These are phyloP conservation scores for Mycena crocata DNA, from an alignment of 768 basidiomycete species.

Conservation along the genomic window DNA sequence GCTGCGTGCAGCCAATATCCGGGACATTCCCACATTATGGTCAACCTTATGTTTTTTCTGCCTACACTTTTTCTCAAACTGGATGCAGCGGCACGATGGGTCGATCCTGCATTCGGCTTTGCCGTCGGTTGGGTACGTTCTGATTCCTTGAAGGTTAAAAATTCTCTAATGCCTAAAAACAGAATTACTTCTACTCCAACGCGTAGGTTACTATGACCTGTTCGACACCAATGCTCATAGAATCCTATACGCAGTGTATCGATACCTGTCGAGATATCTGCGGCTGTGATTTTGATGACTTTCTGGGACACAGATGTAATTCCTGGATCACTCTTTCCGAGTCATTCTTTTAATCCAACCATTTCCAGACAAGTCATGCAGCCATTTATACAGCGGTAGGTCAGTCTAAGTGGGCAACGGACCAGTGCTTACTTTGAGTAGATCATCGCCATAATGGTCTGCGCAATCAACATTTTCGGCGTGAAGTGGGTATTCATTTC, in stretches of 20 bases:
- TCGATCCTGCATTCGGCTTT: constrained; percentile 69
- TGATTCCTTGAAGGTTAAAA: background rate
- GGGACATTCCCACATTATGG: constrained; percentile 84
- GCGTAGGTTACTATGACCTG: constrained; percentile 42
- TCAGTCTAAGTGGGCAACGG: background rate
- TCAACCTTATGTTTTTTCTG: constrained; percentile 35
- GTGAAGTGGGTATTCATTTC: constrained; percentile 57
- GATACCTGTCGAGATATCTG: constrained; percentile 80
- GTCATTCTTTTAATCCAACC: background rate
- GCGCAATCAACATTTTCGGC: constrained; percentile 76
- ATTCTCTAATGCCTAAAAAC: background rate
- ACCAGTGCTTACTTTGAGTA: constrained; percentile 11
- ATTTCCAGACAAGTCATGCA: constrained; percentile 58
- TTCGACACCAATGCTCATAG: background rate
- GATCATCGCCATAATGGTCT: constrained; percentile 67
- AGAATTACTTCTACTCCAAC: constrained; percentile 59
- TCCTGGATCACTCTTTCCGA: constrained; percentile 8
- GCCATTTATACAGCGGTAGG: constrained; percentile 65
- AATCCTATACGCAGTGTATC: constrained; percentile 55
- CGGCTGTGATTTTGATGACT: constrained; percentile 73
- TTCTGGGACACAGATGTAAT: constrained; percentile 78
- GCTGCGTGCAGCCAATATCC: constrained; percentile 63
- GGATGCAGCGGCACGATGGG: constrained; percentile 62
- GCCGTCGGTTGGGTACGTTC: constrained; percentile 62
- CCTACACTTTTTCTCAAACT: background rate